phyloP scores from a whole-genome alignment of 768 basidiomycete species.

The Daedaleopsis nitida region DNA sequence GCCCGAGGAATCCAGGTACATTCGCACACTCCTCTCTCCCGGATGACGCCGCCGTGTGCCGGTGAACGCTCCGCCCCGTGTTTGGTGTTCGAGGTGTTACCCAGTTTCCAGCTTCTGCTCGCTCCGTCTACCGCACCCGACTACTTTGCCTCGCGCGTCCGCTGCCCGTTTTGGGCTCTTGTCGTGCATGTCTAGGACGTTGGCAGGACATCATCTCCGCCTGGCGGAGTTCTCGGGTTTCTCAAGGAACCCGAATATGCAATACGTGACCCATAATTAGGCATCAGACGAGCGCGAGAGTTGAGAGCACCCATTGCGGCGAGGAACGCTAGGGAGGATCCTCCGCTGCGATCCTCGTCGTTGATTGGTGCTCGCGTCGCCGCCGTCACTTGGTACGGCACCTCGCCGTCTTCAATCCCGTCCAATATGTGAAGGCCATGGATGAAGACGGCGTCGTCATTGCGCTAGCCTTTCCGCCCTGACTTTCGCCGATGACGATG shows the following conservation, averaged over 20 bases:
- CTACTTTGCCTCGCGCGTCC: background rate
- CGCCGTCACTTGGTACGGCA: background rate
- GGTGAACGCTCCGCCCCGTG: background rate
- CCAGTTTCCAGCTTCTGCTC: background rate
- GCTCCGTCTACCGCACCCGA: background rate
- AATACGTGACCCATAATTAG: background rate
- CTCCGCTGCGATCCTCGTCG: background rate
- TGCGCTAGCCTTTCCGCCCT: background rate
- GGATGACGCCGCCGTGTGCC: background rate
- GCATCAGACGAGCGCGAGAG: background rate
- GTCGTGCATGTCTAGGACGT: background rate
- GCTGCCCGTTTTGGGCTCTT: background rate
- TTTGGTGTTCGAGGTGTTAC: background rate
- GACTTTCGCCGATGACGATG: background rate
- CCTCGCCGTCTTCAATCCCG: background rate
- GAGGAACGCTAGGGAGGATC: background rate
- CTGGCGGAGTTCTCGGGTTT: background rate
- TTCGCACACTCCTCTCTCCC: background rate
- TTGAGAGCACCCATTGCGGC: background rate
- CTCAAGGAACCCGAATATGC: background rate
- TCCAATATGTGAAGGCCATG: background rate
- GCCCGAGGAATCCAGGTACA: background rate
- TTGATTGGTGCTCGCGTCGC: background rate
- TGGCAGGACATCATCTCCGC: background rate
- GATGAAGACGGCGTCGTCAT: constrained; percentile 1